These are phyloP conservation scores for Phoma sp. DNA, from an alignment of 2,329 filamentous ascomycete genomes.

Conservation along the genomic window DNA sequence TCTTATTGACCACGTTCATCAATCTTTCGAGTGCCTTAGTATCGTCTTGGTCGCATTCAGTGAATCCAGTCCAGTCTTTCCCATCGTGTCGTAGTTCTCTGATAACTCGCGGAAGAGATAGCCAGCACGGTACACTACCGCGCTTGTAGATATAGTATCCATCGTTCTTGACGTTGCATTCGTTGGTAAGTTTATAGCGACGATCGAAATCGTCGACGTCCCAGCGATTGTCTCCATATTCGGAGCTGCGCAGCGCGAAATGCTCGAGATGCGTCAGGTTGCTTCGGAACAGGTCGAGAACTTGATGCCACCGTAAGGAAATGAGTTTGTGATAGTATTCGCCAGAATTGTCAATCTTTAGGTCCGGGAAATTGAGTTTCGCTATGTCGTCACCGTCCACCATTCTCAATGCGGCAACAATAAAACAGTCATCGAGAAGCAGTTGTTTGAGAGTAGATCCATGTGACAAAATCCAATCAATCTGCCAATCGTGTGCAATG, in stretches of 20 bases:
- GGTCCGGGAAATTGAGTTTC: not conserved
- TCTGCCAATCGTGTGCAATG: constrained; percentile 54
- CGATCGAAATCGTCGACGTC: not conserved
- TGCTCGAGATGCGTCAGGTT: not conserved
- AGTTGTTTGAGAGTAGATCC: constrained; percentile 49
- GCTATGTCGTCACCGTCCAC: not conserved
- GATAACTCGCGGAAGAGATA: too few species aligned
- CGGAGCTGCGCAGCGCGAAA: not conserved
- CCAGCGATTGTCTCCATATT: not conserved
- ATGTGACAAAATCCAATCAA: constrained; percentile 55
- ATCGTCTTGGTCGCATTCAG: not conserved
- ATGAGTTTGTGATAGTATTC: not conserved
- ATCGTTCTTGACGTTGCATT: not conserved
- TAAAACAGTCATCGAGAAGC: constrained; percentile 53
- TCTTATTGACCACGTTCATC: not conserved
- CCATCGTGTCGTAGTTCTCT: too few species aligned
- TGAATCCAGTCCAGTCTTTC: too few species aligned
- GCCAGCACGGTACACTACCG: too few species aligned
- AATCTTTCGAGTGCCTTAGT: too few species aligned
- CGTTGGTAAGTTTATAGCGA: not conserved
- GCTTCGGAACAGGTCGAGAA: not conserved
- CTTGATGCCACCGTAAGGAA: not conserved
- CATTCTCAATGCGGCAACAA: constrained; percentile 25
- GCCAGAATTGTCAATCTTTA: not conserved
- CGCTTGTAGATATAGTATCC: too few species aligned